Conservation (phyloP, 306 rosid genomes). For the Ammopiptanthus mongolicus region DNA sequence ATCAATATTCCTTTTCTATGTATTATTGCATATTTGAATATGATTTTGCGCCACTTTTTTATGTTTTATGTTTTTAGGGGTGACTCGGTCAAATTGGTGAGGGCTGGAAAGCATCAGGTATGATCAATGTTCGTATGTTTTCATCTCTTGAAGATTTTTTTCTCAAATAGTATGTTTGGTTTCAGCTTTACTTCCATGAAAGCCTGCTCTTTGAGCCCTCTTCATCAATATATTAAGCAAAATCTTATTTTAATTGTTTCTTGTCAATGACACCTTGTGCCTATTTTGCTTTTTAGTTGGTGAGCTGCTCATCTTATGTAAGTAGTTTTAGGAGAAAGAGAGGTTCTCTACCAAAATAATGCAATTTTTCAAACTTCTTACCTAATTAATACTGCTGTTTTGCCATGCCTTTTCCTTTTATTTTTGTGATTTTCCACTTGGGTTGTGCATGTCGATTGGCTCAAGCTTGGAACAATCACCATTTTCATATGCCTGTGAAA, state of each 20-base stretch:
- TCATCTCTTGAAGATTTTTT: neutral
- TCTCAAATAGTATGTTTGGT: neutral
- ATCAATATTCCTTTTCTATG: neutral
- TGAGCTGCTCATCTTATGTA: neutral
- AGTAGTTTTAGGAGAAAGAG: neutral
- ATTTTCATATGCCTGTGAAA: neutral
- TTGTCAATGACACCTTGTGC: neutral
- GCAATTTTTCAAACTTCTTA: neutral
- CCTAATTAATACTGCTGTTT: neutral
- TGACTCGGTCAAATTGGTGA: constrained; percentile 73
- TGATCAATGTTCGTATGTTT: neutral
- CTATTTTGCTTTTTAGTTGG: neutral
- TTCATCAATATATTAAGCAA: neutral
- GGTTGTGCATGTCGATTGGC: neutral
- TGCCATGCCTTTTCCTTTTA: neutral
- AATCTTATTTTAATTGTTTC: neutral
- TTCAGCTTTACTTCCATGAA: neutral
- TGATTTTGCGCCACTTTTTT: constrained; percentile 8
- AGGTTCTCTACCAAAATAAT: neutral
- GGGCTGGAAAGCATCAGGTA: constrained; percentile 98
- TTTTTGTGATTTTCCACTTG: neutral
- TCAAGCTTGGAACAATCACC: neutral
- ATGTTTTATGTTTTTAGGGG: constrained; percentile 44
- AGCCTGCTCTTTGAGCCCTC: neutral
- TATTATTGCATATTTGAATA: neutral